These are phyloP conservation scores for Fusarium oligoseptatum DNA, from an alignment of 2,329 filamentous ascomycete genomes.

Conservation along the genomic window DNA sequence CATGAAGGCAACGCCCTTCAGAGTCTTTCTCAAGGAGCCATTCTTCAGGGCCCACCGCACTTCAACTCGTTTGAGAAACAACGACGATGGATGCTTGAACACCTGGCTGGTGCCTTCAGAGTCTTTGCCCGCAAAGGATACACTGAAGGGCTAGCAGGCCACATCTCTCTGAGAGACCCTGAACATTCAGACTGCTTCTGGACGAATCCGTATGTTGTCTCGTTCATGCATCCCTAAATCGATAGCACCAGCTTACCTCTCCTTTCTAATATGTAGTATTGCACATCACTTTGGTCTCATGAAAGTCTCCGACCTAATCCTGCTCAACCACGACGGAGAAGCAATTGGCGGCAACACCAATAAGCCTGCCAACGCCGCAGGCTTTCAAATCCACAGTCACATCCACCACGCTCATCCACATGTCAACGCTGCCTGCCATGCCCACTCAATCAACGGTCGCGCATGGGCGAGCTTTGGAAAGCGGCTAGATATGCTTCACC, in stretches of 20 bases:
- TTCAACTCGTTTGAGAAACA: conserved; percentile 59
- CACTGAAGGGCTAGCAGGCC: conserved; percentile 55
- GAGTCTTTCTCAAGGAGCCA: neutral
- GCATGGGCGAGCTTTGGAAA: conserved; percentile 76
- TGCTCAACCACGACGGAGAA: neutral
- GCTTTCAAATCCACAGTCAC: neutral
- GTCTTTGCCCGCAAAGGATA: conserved; percentile 49
- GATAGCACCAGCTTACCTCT: neutral
- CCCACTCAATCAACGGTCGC: conserved; percentile 74
- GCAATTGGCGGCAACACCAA: neutral
- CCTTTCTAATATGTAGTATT: neutral
- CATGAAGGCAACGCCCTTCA: neutral
- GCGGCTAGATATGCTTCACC: conserved; percentile 78
- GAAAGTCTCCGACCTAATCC: neutral
- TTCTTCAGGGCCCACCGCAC: conserved; percentile 54
- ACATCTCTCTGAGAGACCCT: conserved; percentile 77
- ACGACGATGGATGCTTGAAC: conserved; percentile 73
- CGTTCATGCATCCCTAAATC: neutral
- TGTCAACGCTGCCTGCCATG: conserved; percentile 73
- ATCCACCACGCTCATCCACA: neutral
- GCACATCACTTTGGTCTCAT: neutral
- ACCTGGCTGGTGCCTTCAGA: conserved; percentile 73
- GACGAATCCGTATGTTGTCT: conserved; percentile 73
- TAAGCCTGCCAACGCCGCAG: neutral
- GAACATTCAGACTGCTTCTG: conserved; percentile 73